A percentile compares a stretch with the other conserved stretches of the same genome.
These are phyloP conservation scores for Pythium scleroteichum DNA, from an alignment of 352 stramenopile species.

Conservation along the genomic window DNA sequence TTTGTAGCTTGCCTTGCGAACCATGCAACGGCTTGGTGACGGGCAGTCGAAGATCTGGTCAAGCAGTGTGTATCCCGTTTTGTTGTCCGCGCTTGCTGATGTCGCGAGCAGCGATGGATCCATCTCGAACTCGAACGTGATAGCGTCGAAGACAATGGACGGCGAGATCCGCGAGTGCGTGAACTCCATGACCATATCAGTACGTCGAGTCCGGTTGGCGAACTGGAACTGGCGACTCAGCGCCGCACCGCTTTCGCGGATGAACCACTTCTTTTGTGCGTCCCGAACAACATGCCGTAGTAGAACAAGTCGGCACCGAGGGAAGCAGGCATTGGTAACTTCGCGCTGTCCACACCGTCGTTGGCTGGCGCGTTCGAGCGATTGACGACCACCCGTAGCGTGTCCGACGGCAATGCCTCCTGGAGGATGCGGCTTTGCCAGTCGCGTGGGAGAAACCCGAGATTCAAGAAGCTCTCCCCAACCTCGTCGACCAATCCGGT, in stretches of 20 bases:
- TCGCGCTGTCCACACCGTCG: not conserved
- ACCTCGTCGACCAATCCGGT: no score
- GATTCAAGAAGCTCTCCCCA: not conserved
- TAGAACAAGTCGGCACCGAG: conserved; percentile 12
- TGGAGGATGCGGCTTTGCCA: conserved; percentile 17
- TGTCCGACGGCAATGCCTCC: not conserved
- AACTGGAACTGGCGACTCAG: conserved; percentile 11
- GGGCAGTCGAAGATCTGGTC: not conserved
- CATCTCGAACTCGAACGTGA: conserved; percentile 20
- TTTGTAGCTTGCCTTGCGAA: not conserved
- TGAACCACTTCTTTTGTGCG: not conserved
- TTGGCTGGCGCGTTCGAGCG: conserved; percentile 3
- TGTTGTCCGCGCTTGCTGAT: not conserved
- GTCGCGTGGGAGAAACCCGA: conserved; percentile 7
- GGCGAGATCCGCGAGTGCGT: conserved; percentile 6
- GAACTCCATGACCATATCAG: conserved; percentile 9
- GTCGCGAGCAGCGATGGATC: conserved; percentile 12
- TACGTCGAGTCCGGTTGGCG: not conserved
- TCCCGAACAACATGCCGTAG: not conserved
- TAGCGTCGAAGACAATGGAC: conserved; percentile 18
- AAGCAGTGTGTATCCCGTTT: not conserved
- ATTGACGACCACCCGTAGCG: conserved; percentile 11
- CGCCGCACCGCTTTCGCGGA: not conserved
- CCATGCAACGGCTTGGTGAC: not conserved
- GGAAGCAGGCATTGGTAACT: conserved; percentile 20